Base-by-base conservation (phyloP, 2,329 filamentous ascomycete genomes). In the Periconia sp. region DNA sequence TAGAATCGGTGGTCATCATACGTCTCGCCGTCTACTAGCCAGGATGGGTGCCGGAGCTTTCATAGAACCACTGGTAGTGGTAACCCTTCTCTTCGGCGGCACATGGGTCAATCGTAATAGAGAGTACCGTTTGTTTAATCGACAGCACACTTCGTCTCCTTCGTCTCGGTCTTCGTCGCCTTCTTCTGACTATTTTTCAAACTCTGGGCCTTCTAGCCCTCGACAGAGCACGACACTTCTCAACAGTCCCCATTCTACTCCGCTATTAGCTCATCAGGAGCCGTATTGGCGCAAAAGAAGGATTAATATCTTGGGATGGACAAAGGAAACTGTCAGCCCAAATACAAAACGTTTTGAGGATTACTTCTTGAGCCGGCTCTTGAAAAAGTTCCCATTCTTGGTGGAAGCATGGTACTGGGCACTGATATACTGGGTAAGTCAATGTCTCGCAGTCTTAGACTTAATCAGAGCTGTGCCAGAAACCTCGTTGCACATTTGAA, bases 391-490 rank as follows among this genome's bases (percentile, higher is more conserved):
- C 59, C 88, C 89, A 0, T 91, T 91, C 66, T 71, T 91, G 27
- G 85, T 86, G 1, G 89, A 91, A 72, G 86, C 83, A 41, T 91
- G 87, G 87, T 91, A 91, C 63, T 91, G 88, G 88, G 84, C 85
- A 2, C 74, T 90, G 57, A 86, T 91, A 47, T 91, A 91, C 75
- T 91, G 88, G 87, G 87, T 90, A 80, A 63, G 82, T 67, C 30
- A n/a, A 50, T 19, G 41, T 14, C 30, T n/a, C 10, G 14, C 13
- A 13, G 13, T 13, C 15, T 44, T n/a, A 23, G 41, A 6, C 20
- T 19, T 19, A 14, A 6, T 5, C 17, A 9, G 19, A 7, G 14
- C 18, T 15, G 40, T 17, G 9, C 33, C 20, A n/a, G n/a, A 19
- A 37, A 15, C 44, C 30, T 20, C 15, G 33, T 14, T 8, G 6